Conservation (phyloP, 2,329 filamentous ascomycete genomes). For the Aspergillus niger region DNA sequence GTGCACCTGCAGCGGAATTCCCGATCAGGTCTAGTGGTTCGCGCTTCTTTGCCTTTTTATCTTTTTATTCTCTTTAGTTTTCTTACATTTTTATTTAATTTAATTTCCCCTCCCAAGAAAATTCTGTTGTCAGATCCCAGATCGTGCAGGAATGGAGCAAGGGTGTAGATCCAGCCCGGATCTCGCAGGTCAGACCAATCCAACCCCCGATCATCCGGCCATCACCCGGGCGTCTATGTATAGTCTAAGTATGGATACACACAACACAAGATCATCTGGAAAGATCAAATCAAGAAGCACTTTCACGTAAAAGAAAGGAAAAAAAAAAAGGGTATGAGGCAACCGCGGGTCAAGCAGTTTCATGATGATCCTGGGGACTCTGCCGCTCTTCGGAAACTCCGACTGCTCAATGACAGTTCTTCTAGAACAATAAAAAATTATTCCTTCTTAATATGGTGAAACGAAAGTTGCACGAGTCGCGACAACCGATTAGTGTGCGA, state of each 20-base stretch:
- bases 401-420: not conserved
- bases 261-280: not conserved
- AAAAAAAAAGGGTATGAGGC: not conserved
- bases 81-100: not conserved
- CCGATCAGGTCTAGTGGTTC: not conserved
- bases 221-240: not conserved
- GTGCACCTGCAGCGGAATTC: conserved; percentile 5
- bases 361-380: not conserved
- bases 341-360: not conserved
- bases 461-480: not conserved
- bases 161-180: conserved; percentile 12
- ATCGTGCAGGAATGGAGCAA: conserved; percentile 13
- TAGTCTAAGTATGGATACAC: no score
- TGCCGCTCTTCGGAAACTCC: not conserved
- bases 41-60: not conserved
- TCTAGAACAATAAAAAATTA: not conserved
- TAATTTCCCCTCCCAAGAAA: not conserved
- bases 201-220: not conserved
- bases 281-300: not conserved
- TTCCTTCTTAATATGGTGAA: not conserved
- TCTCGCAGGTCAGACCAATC: conserved; percentile 8
- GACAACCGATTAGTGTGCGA: not conserved
- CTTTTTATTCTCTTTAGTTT: not conserved
- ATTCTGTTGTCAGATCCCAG: conserved; percentile 5
- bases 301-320: not conserved